Percentiles rank a stretch among this genome's conserved stretches.
phyloP scores from a whole-genome alignment of 805 yeast genomes.

The Groenewaldozyma salmanticensis region DNA sequence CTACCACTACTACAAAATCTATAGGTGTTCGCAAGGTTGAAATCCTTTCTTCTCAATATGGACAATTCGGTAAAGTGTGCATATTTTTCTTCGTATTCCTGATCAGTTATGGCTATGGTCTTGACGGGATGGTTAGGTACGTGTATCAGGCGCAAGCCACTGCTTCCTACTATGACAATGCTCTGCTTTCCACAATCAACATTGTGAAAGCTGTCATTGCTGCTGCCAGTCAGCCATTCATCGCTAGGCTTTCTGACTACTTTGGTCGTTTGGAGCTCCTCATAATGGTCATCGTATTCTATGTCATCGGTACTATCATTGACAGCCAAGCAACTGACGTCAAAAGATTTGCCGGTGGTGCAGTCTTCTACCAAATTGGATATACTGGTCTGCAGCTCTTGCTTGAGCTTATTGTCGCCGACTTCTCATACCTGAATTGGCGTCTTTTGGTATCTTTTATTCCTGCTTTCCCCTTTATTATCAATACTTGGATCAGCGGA shows the following conservation, averaged over 20 bases:
- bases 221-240: slow-evolving; percentile 57
- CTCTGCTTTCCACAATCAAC: slow-evolving; percentile 48
- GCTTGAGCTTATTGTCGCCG: slow-evolving; percentile 51
- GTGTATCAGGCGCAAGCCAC: slow-evolving; percentile 47
- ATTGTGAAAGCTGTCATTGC: slow-evolving; percentile 51
- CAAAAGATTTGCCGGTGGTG: slow-evolving; percentile 53
- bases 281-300: slow-evolving; percentile 41
- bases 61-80: slow-evolving; percentile 29
- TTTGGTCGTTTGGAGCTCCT: slow-evolving; percentile 54
- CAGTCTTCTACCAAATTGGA: slow-evolving; percentile 46
- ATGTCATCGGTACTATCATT: slow-evolving; percentile 53
- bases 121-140: slow-evolving; percentile 50
- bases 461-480: slow-evolving; percentile 63
- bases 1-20: slow-evolving; percentile 12
- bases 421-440: slow-evolving; percentile 60
- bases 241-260: slow-evolving; percentile 55
- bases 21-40: slow-evolving; percentile 49
- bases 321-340: slow-evolving; percentile 52
- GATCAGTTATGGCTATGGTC: slow-evolving; percentile 49
- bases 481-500: slow-evolving; percentile 73
- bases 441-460: slow-evolving; percentile 55
- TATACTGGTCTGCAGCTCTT: slow-evolving; percentile 55
- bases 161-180: slow-evolving; percentile 41
- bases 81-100: slow-evolving; percentile 43
- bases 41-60: slow-evolving; percentile 42